Percentiles rank a stretch among this genome's conserved stretches.
These are phyloP conservation scores for Aurinia saxatilis DNA, from an alignment of 345 rosid species.

Conservation along the genomic window DNA sequence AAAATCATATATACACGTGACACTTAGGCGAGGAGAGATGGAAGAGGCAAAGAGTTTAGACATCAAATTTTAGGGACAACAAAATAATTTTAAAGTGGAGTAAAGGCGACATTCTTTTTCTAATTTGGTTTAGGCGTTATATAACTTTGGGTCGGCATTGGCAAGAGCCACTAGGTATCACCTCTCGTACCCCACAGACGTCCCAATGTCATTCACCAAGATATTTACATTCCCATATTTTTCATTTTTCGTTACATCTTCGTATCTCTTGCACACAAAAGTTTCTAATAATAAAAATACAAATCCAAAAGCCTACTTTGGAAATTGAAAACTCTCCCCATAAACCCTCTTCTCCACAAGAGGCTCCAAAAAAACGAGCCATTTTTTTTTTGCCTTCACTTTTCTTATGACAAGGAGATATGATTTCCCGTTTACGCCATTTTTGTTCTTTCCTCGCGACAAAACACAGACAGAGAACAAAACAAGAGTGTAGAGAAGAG, in stretches of 20 bases:
- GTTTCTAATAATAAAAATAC: not conserved
- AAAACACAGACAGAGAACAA: constrained; percentile 3
- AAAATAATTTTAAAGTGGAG: too few species aligned
- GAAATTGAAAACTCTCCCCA: constrained; percentile 1
- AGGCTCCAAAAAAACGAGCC: constrained; percentile 25
- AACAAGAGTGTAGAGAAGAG: too few species aligned
- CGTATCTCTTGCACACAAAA: constrained; percentile 7
- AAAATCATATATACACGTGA: too few species aligned
- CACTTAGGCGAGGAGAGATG: too few species aligned
- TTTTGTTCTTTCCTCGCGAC: too few species aligned
- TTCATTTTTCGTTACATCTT: constrained; percentile 6
- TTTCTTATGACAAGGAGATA: not conserved
- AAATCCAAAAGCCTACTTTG: not conserved
- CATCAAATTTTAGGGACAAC: too few species aligned
- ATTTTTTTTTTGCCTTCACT: not conserved
- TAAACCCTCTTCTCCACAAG: constrained; percentile 4
- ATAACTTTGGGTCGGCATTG: too few species aligned
- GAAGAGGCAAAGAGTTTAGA: too few species aligned
- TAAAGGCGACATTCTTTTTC: too few species aligned
- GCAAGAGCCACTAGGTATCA: not conserved
- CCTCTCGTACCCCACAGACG: not conserved
- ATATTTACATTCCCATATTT: constrained; percentile 24
- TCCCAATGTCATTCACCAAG: not conserved
- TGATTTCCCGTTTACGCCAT: too few species aligned
- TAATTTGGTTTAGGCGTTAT: too few species aligned